Base-by-base conservation (phyloP, 2,329 filamentous ascomycete species). In the Emmonsiellopsis sp. region DNA sequence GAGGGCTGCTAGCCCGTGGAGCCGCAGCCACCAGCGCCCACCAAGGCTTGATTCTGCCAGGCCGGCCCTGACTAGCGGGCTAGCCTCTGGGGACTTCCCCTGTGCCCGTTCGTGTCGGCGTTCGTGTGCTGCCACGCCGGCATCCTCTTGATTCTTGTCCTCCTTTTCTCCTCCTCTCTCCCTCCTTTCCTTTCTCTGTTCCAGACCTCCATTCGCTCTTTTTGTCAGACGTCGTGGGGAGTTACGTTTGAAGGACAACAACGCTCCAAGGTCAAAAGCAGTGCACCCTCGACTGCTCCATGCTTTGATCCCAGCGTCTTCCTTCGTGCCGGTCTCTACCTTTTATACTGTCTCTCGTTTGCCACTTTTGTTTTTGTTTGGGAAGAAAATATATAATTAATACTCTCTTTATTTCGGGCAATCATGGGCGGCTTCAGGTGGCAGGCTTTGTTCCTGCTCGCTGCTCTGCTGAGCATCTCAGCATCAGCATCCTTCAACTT, bases 401-500 rank as follows among this genome's bases (percentile, higher is more conserved):
- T 42, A 40, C 13, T n/a, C 16, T 51, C 20, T 37, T 49, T 50
- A 50, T 50, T 44, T 51, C 49, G 37, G 49, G 35, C 26, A 34
- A 51, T 44, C 40, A 52, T 52, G 50, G 50, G 41, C 11, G 15
- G n/a, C 7, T 45, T 26, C 30, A 16, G 44, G 20, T 49, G 43
- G 45, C 15, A 35, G 34, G 13, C 34, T 31, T 16, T 53, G 32
- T 10, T 41, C 26, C n/a, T 54, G 40, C 31, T 52, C 20, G 42
- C 42, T 10, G 42, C 41, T n/a, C 41, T 54, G 26, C 16, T 47
- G 16, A 30, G 37, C 32, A 15, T 52, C 38, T 26, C 44, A 30
- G 46, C 26, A 11, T 30, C 42, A 3, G 52, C 55, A 11, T 50
- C 51, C 49, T 55, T 59, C 35, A 60, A 68, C 51, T 65, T 63